Base-by-base conservation (phyloP, 2,329 filamentous ascomycete species). In the Dactylellina parvicollis region DNA sequence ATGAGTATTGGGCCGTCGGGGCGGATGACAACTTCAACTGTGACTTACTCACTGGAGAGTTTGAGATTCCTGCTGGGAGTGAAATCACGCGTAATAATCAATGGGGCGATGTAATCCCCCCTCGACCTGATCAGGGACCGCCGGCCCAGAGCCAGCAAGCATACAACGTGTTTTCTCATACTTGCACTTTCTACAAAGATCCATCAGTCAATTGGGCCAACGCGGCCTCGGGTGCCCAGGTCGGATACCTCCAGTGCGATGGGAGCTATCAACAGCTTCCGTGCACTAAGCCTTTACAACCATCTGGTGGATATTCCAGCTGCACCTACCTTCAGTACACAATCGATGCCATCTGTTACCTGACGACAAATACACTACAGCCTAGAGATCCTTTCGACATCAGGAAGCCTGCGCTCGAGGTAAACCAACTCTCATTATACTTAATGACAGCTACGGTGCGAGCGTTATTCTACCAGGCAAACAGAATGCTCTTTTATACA, bases 401-500 rank as follows among this genome's bases (percentile, higher is more conserved):
- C 12, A n/a, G 34, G 26, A 36, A 20, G 18, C 38, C 52, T 44
- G 24, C 34, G 1, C 24, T 42, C 10, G 2, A 56, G 18, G 10
- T 40, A 10, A 18, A 22, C 34, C 34, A 56, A 42, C 28, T 56
- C 26, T 38, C 32, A 10, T 38, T 38, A 3, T 32, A n/a, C 18
- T 54, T 54, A 30, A 36, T 54, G 30, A 22, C 18, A 22, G 20
- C n/a, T 3, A 42, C 28, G 49, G 10, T 38, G 28, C 26, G 49
- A 36, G 2, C 3, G 24, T 12, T 50, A 12, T 67, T 69, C 20
- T 69, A 69, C 24, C 32, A 32, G 24, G 34, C 24, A n/a, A 61
- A 49, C 14, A 32, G 55, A 32, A 54, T 60, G 55, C 47, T 69
- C 3, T 69, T 69, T 30, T 69, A 69, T 22, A 69, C 64, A 7